These are phyloP conservation scores for Alternaria burnsii DNA, from an alignment of 2,329 filamentous ascomycete species.

Conservation along the genomic window DNA sequence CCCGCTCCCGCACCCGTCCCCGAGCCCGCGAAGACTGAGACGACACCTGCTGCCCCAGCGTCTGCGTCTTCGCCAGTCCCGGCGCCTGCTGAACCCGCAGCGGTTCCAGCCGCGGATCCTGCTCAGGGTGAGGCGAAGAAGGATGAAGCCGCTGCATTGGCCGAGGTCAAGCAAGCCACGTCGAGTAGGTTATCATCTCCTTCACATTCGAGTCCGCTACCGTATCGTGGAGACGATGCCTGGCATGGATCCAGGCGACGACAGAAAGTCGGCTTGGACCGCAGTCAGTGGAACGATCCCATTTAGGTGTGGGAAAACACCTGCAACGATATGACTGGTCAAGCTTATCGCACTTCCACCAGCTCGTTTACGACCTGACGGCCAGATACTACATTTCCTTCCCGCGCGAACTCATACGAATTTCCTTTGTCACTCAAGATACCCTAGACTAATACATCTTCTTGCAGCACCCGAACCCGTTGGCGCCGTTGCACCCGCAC, in stretches of 20 bases:
- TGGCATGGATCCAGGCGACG: slow-evolving; percentile 35
- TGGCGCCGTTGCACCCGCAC: slow-evolving; percentile 39
- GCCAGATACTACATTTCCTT: slow-evolving; percentile 4
- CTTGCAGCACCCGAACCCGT: slow-evolving; percentile 44
- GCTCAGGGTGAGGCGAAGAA: slow-evolving; percentile 34
- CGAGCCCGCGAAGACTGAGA: slow-evolving; percentile 20
- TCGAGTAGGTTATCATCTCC: slow-evolving; percentile 42
- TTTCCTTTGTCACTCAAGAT: slow-evolving; percentile 23
- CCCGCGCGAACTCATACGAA: neutral
- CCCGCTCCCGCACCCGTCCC: slow-evolving; percentile 40
- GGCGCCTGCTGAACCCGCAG: slow-evolving; percentile 23
- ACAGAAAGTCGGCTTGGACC: slow-evolving; percentile 26
- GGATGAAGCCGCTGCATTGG: slow-evolving; percentile 38
- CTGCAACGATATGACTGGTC: neutral
- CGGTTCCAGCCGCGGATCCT: slow-evolving; percentile 30
- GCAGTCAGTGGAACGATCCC: slow-evolving; percentile 20
- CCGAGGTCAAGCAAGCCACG: slow-evolving; percentile 47
- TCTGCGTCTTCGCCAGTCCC: slow-evolving; percentile 15
- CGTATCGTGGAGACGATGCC: slow-evolving; percentile 18
- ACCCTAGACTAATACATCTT: slow-evolving; percentile 34
- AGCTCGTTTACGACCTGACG: slow-evolving; percentile 9
- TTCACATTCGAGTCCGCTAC: slow-evolving; percentile 13
- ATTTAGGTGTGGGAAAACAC: slow-evolving; percentile 10
- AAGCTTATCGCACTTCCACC: neutral
- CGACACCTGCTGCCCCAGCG: slow-evolving; percentile 16